Evolutionary conservation across 116 monocot genomes (phyloP).

Genomic region (Iris pallida): DNA sequence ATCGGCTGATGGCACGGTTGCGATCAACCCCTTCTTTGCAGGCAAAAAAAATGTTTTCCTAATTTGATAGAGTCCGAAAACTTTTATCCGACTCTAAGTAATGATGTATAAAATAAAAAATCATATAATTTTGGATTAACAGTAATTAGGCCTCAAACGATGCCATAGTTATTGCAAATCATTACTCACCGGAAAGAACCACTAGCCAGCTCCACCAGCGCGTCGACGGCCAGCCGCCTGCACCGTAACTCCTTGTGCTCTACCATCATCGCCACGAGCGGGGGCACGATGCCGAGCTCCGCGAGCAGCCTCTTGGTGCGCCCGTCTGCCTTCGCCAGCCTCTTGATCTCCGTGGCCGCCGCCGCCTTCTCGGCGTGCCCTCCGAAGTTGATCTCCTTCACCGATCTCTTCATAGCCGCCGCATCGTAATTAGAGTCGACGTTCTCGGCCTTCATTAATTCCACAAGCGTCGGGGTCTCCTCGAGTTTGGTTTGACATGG

Average conservation of each 20-base stretch:
- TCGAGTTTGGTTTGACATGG: not conserved
- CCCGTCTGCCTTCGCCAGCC: constrained; percentile 29
- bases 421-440: constrained; percentile 1
- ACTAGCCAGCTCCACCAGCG: constrained; percentile 58
- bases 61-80: too few species aligned
- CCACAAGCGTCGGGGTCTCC: not conserved
- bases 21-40: too few species aligned
- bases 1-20: too few species aligned
- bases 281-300: constrained; percentile 53
- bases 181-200: constrained; percentile 58
- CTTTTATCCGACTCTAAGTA: too few species aligned
- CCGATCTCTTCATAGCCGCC: constrained; percentile 29
- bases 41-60: too few species aligned
- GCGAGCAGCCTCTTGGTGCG: constrained; percentile 37
- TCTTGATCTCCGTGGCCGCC: constrained; percentile 49
- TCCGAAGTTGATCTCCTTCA: constrained; percentile 66
- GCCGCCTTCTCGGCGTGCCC: constrained; percentile 36
- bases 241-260: constrained; percentile 12
- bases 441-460: not conserved
- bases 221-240: constrained; percentile 27
- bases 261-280: constrained; percentile 52
- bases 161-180: not conserved
- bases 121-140: too few species aligned
- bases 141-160: not conserved
- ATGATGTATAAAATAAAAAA: too few species aligned